These are phyloP conservation scores for Micractinium sp. DNA, from an alignment of 139 green algal genomes.

Conservation along the genomic window DNA sequence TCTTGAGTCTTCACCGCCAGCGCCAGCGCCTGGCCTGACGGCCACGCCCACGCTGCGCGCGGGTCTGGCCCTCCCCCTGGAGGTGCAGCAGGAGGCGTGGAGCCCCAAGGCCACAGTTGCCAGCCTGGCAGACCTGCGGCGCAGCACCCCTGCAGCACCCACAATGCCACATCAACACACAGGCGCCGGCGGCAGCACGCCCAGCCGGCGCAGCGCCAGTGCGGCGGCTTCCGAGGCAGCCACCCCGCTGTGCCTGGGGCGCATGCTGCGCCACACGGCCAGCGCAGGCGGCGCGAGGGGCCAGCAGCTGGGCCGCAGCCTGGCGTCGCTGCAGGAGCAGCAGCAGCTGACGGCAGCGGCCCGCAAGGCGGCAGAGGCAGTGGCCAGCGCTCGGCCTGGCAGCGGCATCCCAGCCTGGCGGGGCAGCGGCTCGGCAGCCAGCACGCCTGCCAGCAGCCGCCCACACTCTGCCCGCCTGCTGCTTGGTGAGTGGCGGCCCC, in stretches of 20 bases:
- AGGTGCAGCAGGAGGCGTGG: background rate
- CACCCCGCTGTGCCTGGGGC: background rate
- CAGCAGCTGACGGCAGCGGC: background rate
- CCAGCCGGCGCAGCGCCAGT: background rate
- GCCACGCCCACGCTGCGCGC: too few species aligned
- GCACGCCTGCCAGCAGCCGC: background rate
- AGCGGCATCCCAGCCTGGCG: background rate
- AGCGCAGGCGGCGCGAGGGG: background rate
- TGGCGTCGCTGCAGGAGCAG: background rate
- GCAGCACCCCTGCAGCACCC: background rate
- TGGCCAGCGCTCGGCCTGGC: background rate
- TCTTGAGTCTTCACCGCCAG: too few species aligned
- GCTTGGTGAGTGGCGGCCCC: background rate
- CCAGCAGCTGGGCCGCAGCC: background rate
- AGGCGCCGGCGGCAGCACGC: background rate
- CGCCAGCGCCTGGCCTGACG: too few species aligned
- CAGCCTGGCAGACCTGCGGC: background rate
- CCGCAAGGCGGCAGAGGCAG: background rate
- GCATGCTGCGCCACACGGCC: background rate
- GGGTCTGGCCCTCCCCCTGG: background rate
- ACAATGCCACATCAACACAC: background rate
- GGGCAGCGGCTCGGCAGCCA: background rate
- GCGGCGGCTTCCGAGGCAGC: background rate
- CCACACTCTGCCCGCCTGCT: background rate
- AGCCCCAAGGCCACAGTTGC: background rate